These are phyloP conservation scores for Ziziphus jujuba DNA, from an alignment of 306 rosid species.

Conservation along the genomic window DNA sequence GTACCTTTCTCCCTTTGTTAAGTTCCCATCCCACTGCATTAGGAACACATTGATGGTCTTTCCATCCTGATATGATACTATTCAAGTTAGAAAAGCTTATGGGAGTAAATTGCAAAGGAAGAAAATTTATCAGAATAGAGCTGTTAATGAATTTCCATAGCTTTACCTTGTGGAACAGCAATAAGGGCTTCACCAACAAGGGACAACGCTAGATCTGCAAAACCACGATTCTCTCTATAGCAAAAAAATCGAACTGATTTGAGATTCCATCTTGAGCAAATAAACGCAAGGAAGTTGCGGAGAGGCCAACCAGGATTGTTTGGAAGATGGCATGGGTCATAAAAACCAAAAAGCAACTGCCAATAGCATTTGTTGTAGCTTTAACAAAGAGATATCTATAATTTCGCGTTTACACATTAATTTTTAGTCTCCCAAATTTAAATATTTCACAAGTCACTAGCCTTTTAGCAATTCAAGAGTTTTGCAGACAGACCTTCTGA, in stretches of 20 bases:
- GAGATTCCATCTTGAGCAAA: conserved; percentile 75
- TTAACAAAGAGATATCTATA: conserved; percentile 21
- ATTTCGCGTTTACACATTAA: conserved; percentile 18
- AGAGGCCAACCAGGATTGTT: conserved; percentile 96
- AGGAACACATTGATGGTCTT: conserved; percentile 44
- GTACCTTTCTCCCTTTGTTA: conserved; percentile 61
- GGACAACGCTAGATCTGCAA: conserved; percentile 76
- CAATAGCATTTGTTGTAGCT: conserved; percentile 29
- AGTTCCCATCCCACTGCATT: conserved; percentile 93
- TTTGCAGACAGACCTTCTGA: conserved; percentile 59
- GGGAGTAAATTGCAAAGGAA: conserved; percentile 7
- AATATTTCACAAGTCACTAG: conserved; percentile 1
- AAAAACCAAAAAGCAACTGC: conserved; percentile 93
- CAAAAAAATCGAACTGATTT: conserved; percentile 65
- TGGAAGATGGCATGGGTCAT: conserved; percentile 91
- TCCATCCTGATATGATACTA: conserved; percentile 48
- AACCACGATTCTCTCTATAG: conserved; percentile 95
- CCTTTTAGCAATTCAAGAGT: conserved; percentile 17
- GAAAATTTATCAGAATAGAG: conserved; percentile 20
- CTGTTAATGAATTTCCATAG: conserved; percentile 28
- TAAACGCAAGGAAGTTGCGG: conserved; percentile 86
- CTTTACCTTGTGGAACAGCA: conserved; percentile 63
- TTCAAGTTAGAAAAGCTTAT: conserved; percentile 24
- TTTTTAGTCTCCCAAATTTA: conserved; percentile 19
- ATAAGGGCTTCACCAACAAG: conserved; percentile 84